Base-by-base conservation (phyloP, 441 rosid genomes). In the Biscutella laevigata region DNA sequence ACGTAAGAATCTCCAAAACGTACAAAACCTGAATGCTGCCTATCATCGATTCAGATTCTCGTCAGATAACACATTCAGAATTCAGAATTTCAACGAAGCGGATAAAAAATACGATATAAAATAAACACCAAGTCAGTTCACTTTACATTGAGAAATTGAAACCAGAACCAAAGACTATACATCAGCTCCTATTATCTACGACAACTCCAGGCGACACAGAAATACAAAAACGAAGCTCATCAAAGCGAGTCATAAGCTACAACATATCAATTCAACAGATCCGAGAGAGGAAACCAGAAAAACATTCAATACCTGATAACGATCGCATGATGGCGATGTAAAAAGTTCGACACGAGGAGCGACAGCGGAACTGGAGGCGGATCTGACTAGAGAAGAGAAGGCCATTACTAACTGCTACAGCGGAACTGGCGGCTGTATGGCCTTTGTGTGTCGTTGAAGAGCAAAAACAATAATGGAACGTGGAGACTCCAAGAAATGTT, bases 321-420 rank as follows among this genome's bases (percentile, higher is more conserved):
- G 75, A 64, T 59, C 62, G 68, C 73, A 64, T 6, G 81, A 28
- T 0, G 78, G 62, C 39, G 66, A 41, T 14, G 77, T 46, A 42
- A 60, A 7, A 53, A 63, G 69, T 40, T 60, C 38, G 52, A 59
- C 39, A 17, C 69, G 62, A 63, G 69, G 67, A 12, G 49, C 59
- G 38, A 43, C 22, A 12, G 84, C 10, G 59, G 78, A 59, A 65
- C 78, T 34, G 42, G 82, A 47, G 3, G 76, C 43, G 37, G 88
- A 83, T 86, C 95, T 80, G 71, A 81, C 32, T 12, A 79, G 71
- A 27, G 77, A 58, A 22, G 88, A 71, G 69, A 71, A 67, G 15
- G 91, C 77, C 97, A 86, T 89, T 20, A 48, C 13, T 28, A 40
- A 30, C n/a, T n/a, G 55, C 53, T 28, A 48, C 13, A n/a, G n/a